Evolutionary conservation across 1,139 yeast species (phyloP).

Genomic region (Cylindricascospora bacillispora): DNA sequence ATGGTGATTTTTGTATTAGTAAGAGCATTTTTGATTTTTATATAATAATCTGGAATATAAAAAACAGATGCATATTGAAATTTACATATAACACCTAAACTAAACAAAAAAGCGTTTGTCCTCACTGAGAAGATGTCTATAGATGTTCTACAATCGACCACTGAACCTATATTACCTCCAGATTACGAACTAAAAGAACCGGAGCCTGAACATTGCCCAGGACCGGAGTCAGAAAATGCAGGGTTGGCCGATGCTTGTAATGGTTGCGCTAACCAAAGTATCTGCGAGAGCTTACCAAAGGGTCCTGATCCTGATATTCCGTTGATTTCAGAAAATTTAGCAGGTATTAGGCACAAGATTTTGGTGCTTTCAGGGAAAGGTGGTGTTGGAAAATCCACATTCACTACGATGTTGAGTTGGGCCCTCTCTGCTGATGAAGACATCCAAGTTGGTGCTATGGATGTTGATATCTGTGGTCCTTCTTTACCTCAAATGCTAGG

Average conservation of each 20-base stretch:
- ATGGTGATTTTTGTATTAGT: no score
- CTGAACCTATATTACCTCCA: conserved; percentile 13
- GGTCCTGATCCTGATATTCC: conserved; percentile 96
- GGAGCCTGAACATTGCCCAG: conserved; percentile 96
- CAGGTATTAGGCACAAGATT: conserved; percentile 66
- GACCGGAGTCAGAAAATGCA: conserved; percentile 88
- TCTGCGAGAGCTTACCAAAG: conserved; percentile 78
- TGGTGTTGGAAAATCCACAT: conserved; percentile 96
- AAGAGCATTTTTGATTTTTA: no score
- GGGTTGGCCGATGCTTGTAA: conserved; percentile 89
- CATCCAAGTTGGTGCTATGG: conserved; percentile 90
- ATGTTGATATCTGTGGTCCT: conserved; percentile 95
- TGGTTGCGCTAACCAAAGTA: conserved; percentile 88
- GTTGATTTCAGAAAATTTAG: conserved; percentile 53
- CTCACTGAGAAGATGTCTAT: neutral
- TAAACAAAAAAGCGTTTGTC: no score
- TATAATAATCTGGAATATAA: no score
- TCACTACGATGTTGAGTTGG: conserved; percentile 91
- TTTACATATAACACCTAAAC: no score
- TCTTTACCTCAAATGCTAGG: conserved; percentile 93
- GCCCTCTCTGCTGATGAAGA: conserved; percentile 85
- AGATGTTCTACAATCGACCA: neutral
- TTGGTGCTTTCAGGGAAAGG: conserved; percentile 92
- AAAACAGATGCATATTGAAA: no score
- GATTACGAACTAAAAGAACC: conserved; percentile 30